Base-by-base conservation (phyloP, 805 yeast genomes). In the Wickerhamomyces chaumierensis region DNA sequence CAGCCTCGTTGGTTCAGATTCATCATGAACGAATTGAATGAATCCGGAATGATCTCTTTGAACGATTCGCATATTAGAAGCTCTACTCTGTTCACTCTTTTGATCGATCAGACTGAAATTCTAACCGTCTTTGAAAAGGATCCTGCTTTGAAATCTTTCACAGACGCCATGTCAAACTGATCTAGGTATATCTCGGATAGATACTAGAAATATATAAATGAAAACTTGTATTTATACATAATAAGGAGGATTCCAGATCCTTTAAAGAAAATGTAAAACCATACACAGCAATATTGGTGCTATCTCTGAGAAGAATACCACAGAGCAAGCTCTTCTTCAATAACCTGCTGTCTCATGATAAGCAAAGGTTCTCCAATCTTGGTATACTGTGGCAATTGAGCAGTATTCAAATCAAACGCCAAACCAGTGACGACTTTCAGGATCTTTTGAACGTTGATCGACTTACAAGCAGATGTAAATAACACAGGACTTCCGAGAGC, bases 341-440 rank as follows among this genome's bases (percentile, higher is more conserved):
- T 21, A n/a, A n/a, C n/a, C n/a, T n/a, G n/a, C n/a, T n/a, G n/a
- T n/a, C n/a, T n/a, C n/a, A 21, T 7, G 25, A 41, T 36, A 66
- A 90, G 67, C 20, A 90, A 66, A 4, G 98, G 98, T 56, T 90
- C 96, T n/a, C 97, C 98, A 18, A 78, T 71, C 44, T 79, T 78
- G 34, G 70, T 71, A 33, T 87, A 80, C 58, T 90, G 96, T 2
- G 92, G 94, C 16, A 90, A 69, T 3, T 37, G 36, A 48, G 90
- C 64, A 46, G 77, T 78, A 49, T 21, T 21, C 23, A 90, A 64
- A 56, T 87, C 95, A 57, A 90, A 90, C 4, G 94, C 92, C 56
- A 87, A 88, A 19, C 95, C 81, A 34, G 90, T 72, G 20, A 90
- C 80, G 32, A 90, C 76, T 59, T 92, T 92, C 66, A 90, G 90